A percentile compares a stretch with the other conserved stretches of the same genome.
Conservation (phyloP, 2,329 filamentous ascomycete species). For the Paecilomyces niveus region DNA sequence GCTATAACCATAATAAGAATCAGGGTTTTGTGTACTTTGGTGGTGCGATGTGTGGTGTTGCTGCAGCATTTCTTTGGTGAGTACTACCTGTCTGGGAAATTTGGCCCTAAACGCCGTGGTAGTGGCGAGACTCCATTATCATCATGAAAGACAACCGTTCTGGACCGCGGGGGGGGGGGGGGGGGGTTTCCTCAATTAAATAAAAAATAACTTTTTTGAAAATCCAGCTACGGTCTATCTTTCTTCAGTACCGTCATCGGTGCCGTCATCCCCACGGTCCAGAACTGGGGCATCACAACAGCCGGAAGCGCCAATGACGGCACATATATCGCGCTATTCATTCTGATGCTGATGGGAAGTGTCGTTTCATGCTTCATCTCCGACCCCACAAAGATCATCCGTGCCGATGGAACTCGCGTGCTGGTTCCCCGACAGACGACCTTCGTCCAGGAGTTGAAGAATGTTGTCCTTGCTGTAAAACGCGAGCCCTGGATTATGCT, state of each 20-base stretch:
- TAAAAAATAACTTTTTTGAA: background rate
- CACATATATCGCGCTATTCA: slow-evolving; percentile 66
- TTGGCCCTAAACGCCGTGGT: background rate
- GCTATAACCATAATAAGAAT: slow-evolving; percentile 62
- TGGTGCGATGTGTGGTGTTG: slow-evolving; percentile 68
- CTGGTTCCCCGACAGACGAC: slow-evolving; percentile 17
- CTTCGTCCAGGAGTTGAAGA: slow-evolving; percentile 12
- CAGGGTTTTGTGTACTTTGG: slow-evolving; percentile 64
- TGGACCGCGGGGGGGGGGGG: no score
- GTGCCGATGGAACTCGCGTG: slow-evolving; percentile 57
- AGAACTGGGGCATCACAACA: slow-evolving; percentile 16
- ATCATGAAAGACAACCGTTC: no score
- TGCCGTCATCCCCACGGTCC: slow-evolving; percentile 31
- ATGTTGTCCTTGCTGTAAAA: slow-evolving; percentile 9
- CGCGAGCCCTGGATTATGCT: slow-evolving; percentile 14
- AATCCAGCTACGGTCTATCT: slow-evolving; percentile 65
- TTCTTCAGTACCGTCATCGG: slow-evolving; percentile 76
- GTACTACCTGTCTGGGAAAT: background rate
- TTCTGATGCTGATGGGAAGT: slow-evolving; percentile 62
- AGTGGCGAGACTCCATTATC: background rate
- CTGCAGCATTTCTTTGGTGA: slow-evolving; percentile 68
- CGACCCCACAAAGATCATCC: slow-evolving; percentile 59
- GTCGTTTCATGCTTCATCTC: slow-evolving; percentile 56
- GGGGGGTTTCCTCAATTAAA: background rate
- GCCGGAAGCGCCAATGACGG: slow-evolving; percentile 42